These are phyloP conservation scores for Hymenoscyphus fraxineus DNA, from an alignment of 2,329 filamentous ascomycete genomes.

Conservation along the genomic window DNA sequence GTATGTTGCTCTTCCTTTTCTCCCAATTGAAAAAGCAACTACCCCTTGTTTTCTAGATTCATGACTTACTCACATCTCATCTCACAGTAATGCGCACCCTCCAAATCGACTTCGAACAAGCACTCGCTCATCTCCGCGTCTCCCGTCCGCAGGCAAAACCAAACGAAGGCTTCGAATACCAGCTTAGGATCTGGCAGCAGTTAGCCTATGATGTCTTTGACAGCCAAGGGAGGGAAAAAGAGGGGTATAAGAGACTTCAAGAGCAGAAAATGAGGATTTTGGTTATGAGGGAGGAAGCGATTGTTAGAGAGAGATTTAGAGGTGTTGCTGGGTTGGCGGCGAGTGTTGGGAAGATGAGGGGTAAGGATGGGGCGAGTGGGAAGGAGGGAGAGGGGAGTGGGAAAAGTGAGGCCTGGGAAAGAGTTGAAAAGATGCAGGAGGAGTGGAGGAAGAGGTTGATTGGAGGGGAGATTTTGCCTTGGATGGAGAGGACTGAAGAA, in stretches of 20 bases:
- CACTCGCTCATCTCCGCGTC: slow-evolving; percentile 21
- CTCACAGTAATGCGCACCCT: slow-evolving; percentile 23
- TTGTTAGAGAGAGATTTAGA: slow-evolving; percentile 12
- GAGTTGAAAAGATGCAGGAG: slow-evolving; percentile 8
- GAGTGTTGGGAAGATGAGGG: not conserved
- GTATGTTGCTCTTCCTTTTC: slow-evolving; percentile 17
- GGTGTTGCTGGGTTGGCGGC: slow-evolving; percentile 12
- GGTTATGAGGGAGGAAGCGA: slow-evolving; percentile 10
- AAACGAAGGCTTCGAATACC: slow-evolving; percentile 24
- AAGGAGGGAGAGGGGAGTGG: slow-evolving; percentile 11
- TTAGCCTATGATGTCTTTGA: slow-evolving; percentile 10
- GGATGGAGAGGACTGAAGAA: not conserved
- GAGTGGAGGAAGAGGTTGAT: slow-evolving; percentile 7
- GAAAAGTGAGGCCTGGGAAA: slow-evolving; percentile 3
- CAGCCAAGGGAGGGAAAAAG: slow-evolving; percentile 8
- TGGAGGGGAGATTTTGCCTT: not conserved
- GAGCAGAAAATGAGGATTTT: slow-evolving; percentile 10
- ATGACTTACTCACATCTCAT: not conserved
- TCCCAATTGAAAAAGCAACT: too few species aligned
- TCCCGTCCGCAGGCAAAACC: slow-evolving; percentile 21
- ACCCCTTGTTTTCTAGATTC: not conserved
- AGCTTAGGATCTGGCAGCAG: slow-evolving; percentile 23
- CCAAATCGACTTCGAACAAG: slow-evolving; percentile 12
- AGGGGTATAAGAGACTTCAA: slow-evolving; percentile 16
- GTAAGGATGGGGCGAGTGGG: not conserved